phyloP scores from a whole-genome alignment of 148 eudicot species.

The Nepenthes gracilis region DNA sequence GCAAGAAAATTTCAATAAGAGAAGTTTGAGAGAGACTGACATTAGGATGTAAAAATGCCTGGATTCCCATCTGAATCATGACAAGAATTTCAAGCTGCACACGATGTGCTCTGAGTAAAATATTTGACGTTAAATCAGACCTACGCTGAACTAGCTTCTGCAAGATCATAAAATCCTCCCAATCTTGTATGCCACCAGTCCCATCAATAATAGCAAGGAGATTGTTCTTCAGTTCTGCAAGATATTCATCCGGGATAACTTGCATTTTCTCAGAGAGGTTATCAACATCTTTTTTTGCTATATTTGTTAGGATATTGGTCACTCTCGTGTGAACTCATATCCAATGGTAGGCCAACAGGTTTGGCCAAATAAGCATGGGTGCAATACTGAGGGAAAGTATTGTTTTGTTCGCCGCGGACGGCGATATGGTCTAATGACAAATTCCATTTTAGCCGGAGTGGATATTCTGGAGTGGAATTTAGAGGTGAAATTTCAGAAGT shows the following conservation, averaged over 20 bases:
- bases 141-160: slow-evolving; percentile 48
- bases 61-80: slow-evolving; percentile 55
- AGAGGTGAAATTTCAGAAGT: no score
- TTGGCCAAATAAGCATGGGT: no score
- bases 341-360: no score
- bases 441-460: no score
- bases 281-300: slow-evolving; percentile 46
- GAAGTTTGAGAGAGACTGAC: slow-evolving; percentile 55
- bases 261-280: slow-evolving; percentile 41
- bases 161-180: slow-evolving; percentile 44
- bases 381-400: no score
- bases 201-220: slow-evolving; percentile 56
- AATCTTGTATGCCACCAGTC: slow-evolving; percentile 45
- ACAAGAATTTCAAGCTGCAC: slow-evolving; percentile 55
- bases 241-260: slow-evolving; percentile 42
- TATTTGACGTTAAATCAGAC: slow-evolving; percentile 38
- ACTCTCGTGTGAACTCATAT: no score
- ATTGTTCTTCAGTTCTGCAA: slow-evolving; percentile 40
- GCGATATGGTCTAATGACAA: no score
- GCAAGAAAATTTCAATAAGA: slow-evolving; percentile 49
- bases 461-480: no score
- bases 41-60: slow-evolving; percentile 64
- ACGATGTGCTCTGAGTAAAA: slow-evolving; percentile 34
- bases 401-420: no score
- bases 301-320: slow-evolving; percentile 11